These are phyloP conservation scores for Cryptosporidium ubiquitum DNA, from an alignment of 169 alveolate genomes.

Conservation along the genomic window DNA sequence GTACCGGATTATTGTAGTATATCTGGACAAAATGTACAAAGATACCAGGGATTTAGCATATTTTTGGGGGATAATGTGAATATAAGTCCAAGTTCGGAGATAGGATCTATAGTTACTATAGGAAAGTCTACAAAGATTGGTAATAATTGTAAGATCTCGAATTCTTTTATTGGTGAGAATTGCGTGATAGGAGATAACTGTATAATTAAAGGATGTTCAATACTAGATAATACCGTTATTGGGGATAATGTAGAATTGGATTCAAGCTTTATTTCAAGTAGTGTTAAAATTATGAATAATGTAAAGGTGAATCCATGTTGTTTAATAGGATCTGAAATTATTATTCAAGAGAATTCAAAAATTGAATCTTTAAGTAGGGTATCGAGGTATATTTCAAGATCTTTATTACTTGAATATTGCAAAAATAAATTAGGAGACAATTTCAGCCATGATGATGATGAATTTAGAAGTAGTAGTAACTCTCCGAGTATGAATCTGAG, in stretches of 20 bases:
- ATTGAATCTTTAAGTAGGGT: constrained; percentile 45
- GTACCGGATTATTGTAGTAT: constrained; percentile 71
- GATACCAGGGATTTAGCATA: constrained; percentile 35
- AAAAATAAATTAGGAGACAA: neutral
- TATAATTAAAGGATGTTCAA: constrained; percentile 27
- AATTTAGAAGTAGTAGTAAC: neutral
- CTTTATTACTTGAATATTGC: neutral
- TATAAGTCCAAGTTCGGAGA: constrained; percentile 42
- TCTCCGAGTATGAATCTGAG: constrained; percentile 3
- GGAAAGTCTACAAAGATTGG: constrained; percentile 42
- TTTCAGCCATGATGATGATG: neutral
- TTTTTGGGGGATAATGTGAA: constrained; percentile 34
- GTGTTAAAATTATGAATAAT: constrained; percentile 1
- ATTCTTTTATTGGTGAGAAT: constrained; percentile 49
- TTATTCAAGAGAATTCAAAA: neutral
- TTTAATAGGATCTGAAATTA: constrained; percentile 34
- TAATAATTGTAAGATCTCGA: neutral
- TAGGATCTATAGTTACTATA: constrained; percentile 26
- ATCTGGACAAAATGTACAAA: constrained; percentile 48
- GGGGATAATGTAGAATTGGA: constrained; percentile 10
- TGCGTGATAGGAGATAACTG: constrained; percentile 50
- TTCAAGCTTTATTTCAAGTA: constrained; percentile 43
- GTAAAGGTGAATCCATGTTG: constrained; percentile 17
- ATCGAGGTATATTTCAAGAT: constrained; percentile 24
- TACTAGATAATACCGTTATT: constrained; percentile 18